phyloP scores from a whole-genome alignment of 768 basidiomycete genomes.

The Mycena latifolia region DNA sequence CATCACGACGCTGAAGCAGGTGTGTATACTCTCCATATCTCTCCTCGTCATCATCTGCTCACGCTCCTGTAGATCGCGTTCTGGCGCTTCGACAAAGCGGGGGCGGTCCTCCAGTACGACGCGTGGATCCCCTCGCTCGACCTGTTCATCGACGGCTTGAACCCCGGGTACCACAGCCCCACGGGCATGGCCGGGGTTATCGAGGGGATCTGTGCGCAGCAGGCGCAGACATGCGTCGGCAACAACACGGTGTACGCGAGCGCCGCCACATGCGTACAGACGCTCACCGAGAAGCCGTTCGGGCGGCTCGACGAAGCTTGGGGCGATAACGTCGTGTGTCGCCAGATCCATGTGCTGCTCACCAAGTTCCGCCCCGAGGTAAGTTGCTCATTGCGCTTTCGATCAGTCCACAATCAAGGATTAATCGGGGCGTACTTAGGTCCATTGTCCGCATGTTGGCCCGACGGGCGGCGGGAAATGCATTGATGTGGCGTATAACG shows the following conservation, averaged over 20 bases:
- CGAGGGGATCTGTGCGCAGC: slow-evolving; percentile 6
- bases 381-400: background rate
- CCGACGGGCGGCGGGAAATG: no score
- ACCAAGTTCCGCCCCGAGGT: slow-evolving; percentile 16
- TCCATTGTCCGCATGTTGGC: slow-evolving; percentile 22
- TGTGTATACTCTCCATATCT: no score
- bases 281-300: background rate
- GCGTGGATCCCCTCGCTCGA: slow-evolving; percentile 3
- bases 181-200: background rate
- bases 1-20: slow-evolving; percentile 19
- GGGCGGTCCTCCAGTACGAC: slow-evolving; percentile 18
- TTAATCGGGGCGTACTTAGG: no score
- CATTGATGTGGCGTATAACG: slow-evolving; percentile 24
- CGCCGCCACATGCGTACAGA: background rate
- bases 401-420: background rate
- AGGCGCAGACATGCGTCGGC: slow-evolving; percentile 18
- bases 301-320: slow-evolving; percentile 19
- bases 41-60: background rate
- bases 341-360: slow-evolving; percentile 19
- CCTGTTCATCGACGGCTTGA: background rate
- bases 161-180: background rate
- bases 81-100: slow-evolving; percentile 14
- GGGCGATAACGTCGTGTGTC: slow-evolving; percentile 26
- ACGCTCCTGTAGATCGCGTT: background rate
- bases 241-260: slow-evolving; percentile 13